Conservation (phyloP, 2,329 filamentous ascomycete species). For the Elsinoe ampelina region DNA sequence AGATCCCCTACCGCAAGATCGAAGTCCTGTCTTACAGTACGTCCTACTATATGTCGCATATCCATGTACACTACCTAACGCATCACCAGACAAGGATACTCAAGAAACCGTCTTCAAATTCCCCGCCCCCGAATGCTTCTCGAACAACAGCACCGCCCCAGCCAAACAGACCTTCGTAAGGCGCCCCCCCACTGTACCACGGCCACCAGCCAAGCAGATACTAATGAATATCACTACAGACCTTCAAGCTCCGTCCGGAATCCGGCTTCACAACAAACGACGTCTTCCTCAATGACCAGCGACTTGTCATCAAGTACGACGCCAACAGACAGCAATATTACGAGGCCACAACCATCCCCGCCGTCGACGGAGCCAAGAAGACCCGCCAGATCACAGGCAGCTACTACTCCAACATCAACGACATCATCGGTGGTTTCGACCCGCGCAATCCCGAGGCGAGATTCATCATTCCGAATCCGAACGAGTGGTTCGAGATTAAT, state of each 20-base stretch:
- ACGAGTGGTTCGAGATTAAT: neutral
- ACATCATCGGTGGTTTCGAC: conserved; percentile 6
- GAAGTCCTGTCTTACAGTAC: neutral
- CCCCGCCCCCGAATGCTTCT: neutral
- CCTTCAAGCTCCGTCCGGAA: neutral
- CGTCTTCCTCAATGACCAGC: neutral
- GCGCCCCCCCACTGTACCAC: neutral
- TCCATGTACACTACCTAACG: neutral
- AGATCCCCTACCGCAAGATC: neutral
- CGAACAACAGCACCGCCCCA: neutral
- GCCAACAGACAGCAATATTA: neutral
- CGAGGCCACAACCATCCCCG: neutral
- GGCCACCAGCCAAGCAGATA: neutral
- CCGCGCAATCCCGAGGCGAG: neutral
- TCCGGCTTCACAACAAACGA: neutral
- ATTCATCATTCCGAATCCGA: conserved; percentile 2
- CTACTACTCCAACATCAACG: neutral
- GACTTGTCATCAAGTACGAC: neutral
- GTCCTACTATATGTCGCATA: neutral
- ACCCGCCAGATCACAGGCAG: neutral
- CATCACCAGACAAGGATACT: neutral
- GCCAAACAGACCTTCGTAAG: neutral
- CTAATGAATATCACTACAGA: neutral
- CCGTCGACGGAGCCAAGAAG: neutral
- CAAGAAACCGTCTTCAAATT: conserved; percentile 2